phyloP scores from a whole-genome alignment of 805 yeast species.

The Jamesozyma lodderae region DNA sequence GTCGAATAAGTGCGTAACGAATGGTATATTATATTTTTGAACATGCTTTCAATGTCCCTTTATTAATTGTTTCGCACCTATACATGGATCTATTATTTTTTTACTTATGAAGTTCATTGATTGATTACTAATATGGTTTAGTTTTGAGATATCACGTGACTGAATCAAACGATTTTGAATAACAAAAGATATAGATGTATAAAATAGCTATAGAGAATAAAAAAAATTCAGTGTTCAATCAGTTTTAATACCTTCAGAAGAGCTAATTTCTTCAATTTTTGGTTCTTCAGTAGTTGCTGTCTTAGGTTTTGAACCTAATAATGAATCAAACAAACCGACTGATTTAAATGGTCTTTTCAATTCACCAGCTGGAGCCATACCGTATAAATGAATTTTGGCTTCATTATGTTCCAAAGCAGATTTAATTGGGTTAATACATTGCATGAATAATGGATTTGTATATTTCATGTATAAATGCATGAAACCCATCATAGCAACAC shows the following conservation, averaged over 20 bases:
- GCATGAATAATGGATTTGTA: slow-evolving; percentile 95
- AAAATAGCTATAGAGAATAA: too few species aligned
- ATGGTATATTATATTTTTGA: too few species aligned
- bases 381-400: slow-evolving; percentile 82
- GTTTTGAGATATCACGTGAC: too few species aligned
- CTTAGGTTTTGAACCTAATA: slow-evolving; percentile 4
- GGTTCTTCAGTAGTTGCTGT: not conserved
- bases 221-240: too few species aligned
- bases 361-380: slow-evolving; percentile 76
- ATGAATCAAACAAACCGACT: slow-evolving; percentile 63
- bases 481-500: slow-evolving; percentile 94
- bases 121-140: too few species aligned
- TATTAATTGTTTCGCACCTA: too few species aligned
- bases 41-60: too few species aligned
- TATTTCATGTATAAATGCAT: slow-evolving; percentile 97
- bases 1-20: too few species aligned
- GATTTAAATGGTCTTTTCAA: slow-evolving; percentile 95
- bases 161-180: too few species aligned
- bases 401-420: slow-evolving; percentile 81
- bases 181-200: too few species aligned
- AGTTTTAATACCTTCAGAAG: slow-evolving; percentile 7
- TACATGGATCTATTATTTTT: too few species aligned
- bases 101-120: too few species aligned
- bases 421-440: slow-evolving; percentile 83
- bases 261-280: slow-evolving; percentile 3